Conservation (phyloP, 1,139 yeast genomes). For the Suhomyces kunorum region DNA sequence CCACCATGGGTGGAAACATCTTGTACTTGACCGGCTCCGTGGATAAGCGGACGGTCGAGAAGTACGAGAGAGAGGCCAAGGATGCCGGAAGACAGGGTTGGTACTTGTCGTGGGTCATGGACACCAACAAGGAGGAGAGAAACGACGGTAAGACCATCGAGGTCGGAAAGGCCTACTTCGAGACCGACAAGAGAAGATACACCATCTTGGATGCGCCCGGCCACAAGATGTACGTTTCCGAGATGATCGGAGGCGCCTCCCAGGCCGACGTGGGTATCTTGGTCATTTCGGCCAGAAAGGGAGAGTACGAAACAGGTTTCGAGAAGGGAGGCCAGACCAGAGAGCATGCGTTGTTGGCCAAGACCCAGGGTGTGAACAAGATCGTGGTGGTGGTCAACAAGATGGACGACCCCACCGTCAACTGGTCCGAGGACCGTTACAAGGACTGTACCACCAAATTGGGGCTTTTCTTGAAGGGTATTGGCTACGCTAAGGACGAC, state of each 20-base stretch:
- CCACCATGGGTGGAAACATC: constrained; percentile 98
- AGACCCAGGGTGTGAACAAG: constrained; percentile 96
- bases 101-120: constrained; percentile 99
- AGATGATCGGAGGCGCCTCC: constrained; percentile 99
- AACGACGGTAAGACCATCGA: constrained; percentile 98
- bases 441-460: constrained; percentile 91
- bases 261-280: constrained; percentile 98
- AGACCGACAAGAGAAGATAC: constrained; percentile 96
- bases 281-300: constrained; percentile 97
- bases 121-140: constrained; percentile 98
- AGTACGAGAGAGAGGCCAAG: constrained; percentile 96
- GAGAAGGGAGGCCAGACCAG: constrained; percentile 99
- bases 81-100: constrained; percentile 99
- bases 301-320: constrained; percentile 98
- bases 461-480: constrained; percentile 75
- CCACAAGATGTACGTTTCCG: constrained; percentile 96
- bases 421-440: constrained; percentile 94
- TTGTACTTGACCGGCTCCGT: constrained; percentile 93
- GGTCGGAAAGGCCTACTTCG: constrained; percentile 96
- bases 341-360: constrained; percentile 96
- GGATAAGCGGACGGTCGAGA: constrained; percentile 98
- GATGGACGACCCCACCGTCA: constrained; percentile 98
- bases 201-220: constrained; percentile 99
- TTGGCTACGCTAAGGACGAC: constrained; percentile 87
- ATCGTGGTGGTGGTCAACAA: constrained; percentile 92